Base-by-base conservation (phyloP, 1,284 basidiomycete genomes). In the Irpex sp. region DNA sequence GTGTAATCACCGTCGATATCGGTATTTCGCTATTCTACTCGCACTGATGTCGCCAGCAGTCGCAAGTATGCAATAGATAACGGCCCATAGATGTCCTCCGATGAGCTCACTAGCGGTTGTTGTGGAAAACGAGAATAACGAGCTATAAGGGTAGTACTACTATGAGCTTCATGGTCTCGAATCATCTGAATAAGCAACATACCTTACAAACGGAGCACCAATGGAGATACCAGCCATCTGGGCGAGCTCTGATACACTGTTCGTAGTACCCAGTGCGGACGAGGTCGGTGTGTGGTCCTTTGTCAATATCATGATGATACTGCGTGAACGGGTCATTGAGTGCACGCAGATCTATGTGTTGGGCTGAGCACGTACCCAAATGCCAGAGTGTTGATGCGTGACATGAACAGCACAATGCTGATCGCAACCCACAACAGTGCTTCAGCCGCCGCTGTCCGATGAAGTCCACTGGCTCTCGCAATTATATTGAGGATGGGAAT, bases 171-270 rank as follows among this genome's bases (percentile, higher is more conserved):
- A 35, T 17, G 15, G n/a, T 21, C 17, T 17, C 55, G 1, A 15
- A 49, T 36, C 35, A 5, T 37, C 35, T 33, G 36, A 35, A 19
- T 33, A 26, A 33, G 26, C 43, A 17, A 57, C 67, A 57, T 47
- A 74, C 71, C 71, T 70, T 58, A 72, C 80, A 58, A 87, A 75
- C 39, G 85, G 82, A 1, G 88, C 86, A 7, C 81, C 78, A 53
- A 87, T 67, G 0, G 85, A 79, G 37, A 83, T 80, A 15, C 85
- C 79, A 3, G 81, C 69, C 61, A 83, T 83, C 78, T 87, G 84
- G 5, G 79, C 74, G 58, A 86, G 79, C 68, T 88, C 86, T 0
- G 86, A 80, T n/a, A 89, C 72, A 3, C 87, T 88, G 66, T 88
- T 89, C 2, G 82, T 81, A 57, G 82, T 79, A 0, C 86, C 87